Conservation (phyloP, 768 basidiomycete genomes). For the Kwoniella europaea region DNA sequence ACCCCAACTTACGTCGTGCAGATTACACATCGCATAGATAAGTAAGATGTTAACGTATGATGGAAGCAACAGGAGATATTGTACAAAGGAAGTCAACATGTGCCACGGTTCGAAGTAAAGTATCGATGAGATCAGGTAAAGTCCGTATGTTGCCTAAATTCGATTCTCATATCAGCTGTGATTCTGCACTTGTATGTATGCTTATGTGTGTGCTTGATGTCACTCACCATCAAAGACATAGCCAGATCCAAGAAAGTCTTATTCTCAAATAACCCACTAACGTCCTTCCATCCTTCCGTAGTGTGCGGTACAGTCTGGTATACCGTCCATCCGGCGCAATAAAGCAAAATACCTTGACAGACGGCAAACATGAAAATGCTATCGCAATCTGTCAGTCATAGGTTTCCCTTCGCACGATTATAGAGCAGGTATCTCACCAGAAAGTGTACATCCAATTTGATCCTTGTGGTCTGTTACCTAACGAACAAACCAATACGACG, state of each 20-base stretch:
- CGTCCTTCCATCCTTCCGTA: slow-evolving; percentile 73
- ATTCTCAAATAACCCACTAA: slow-evolving; percentile 60
- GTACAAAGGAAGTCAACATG: slow-evolving; percentile 57
- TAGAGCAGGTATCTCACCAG: slow-evolving; percentile 56
- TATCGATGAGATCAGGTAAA: slow-evolving; percentile 65
- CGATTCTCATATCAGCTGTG: slow-evolving; percentile 31
- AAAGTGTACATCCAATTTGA: slow-evolving; percentile 82
- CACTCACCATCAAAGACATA: slow-evolving; percentile 39
- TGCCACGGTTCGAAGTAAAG: slow-evolving; percentile 58
- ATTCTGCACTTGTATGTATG: neutral
- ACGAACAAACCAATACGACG: slow-evolving; percentile 62
- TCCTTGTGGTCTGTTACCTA: slow-evolving; percentile 85
- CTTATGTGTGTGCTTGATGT: neutral
- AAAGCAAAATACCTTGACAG: slow-evolving; percentile 67
- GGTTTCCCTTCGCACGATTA: slow-evolving; percentile 63
- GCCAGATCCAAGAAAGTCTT: slow-evolving; percentile 75
- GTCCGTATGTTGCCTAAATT: slow-evolving; percentile 78
- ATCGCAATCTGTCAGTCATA: slow-evolving; percentile 5
- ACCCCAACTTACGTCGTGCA: slow-evolving; percentile 85
- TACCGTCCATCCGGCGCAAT: slow-evolving; percentile 90
- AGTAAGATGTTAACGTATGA: slow-evolving; percentile 56
- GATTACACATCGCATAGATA: slow-evolving; percentile 56
- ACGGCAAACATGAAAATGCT: slow-evolving; percentile 50
- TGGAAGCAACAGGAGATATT: slow-evolving; percentile 56
- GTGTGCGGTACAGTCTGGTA: slow-evolving; percentile 81